Evolutionary conservation across 2,329 filamentous ascomycete species (phyloP).

Genomic region (Mycogone perniciosa): DNA sequence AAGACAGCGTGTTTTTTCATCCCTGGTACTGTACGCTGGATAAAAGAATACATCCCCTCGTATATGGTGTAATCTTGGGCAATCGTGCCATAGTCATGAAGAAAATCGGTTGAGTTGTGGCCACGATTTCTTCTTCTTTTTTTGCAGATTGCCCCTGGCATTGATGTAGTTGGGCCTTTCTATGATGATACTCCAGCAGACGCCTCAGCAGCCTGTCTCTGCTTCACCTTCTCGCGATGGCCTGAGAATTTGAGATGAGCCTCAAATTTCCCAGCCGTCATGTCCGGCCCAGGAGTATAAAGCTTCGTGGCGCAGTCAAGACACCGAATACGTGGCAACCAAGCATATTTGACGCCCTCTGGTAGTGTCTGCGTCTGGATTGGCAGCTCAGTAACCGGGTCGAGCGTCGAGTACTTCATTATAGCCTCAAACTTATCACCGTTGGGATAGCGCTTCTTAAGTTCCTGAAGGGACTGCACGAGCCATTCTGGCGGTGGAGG

Average conservation of each 20-base stretch:
- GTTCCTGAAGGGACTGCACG: conserved; percentile 59
- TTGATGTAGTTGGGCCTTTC: background rate
- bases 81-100: too few species aligned
- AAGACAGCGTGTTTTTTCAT: background rate
- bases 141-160: background rate
- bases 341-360: conserved; percentile 68
- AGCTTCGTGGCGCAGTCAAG: conserved; percentile 89
- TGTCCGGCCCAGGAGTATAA: conserved; percentile 83
- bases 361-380: conserved; percentile 52
- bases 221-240: conserved; percentile 64
- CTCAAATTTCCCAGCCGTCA: conserved; percentile 84
- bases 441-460: conserved; percentile 66
- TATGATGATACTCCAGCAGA: conserved; percentile 10
- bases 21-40: background rate
- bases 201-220: conserved; percentile 24
- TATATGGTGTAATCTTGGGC: too few species aligned
- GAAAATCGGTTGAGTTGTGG: too few species aligned
- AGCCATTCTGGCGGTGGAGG: conserved; percentile 87
- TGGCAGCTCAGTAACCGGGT: conserved; percentile 61
- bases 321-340: conserved; percentile 83
- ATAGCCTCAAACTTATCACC: conserved; percentile 75
- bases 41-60: background rate
- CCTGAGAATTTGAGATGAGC: conserved; percentile 80
- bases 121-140: background rate
- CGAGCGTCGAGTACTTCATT: conserved; percentile 85